Evolutionary conservation across 2,329 filamentous ascomycete species (phyloP), one percentile per base, ranked within the genome.

Genomic region (Stemphylium beticola): DNA sequence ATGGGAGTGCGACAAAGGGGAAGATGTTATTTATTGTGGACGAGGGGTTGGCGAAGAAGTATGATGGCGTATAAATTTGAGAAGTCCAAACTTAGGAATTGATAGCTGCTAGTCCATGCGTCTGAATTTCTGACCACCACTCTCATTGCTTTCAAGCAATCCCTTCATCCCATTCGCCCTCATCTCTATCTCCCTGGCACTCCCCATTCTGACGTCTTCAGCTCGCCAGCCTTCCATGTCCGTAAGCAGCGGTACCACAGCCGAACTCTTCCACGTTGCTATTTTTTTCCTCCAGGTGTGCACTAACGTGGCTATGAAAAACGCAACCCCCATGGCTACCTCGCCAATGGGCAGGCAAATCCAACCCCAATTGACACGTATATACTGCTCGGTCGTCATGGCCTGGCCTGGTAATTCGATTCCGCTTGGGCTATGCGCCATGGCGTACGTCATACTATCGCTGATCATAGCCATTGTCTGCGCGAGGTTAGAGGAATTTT

Each of bases 201-300:
- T 41, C 11, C 29, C 46, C 14, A 29, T 24, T 17, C 18, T 20
- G 9, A 11, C 14, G 17, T 34, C 29, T 22, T 26, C 26, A 4
- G 18, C 14, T 4, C 10, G 29, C 46, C 46, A 49, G 14, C 45
- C 44, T 6, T 53, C 51, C 8, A 53, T 53, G 1, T 36, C 32
- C 9, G 24, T 53, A 14, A 53, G 32, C 4, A 53, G 15, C 14
- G 44, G 38, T 31, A 53, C 26, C n/a, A 53, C 49, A 3, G 37
- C 44, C 4, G 44, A 53, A n/a, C 37, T 36, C 9, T 43, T 53
- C 51, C 51, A 53, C 3, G 51, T 32, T 17, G 38, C 51, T 32
- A 53, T 32, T 2, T 32, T 38, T n/a, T 37, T 53, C 22, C 50
- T 38, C 44, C 31, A 33, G 12, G 44, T 53, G 11, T 53, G 39